These are phyloP conservation scores for Phytophthora lateralis DNA, from an alignment of 352 stramenopile species.

Conservation along the genomic window DNA sequence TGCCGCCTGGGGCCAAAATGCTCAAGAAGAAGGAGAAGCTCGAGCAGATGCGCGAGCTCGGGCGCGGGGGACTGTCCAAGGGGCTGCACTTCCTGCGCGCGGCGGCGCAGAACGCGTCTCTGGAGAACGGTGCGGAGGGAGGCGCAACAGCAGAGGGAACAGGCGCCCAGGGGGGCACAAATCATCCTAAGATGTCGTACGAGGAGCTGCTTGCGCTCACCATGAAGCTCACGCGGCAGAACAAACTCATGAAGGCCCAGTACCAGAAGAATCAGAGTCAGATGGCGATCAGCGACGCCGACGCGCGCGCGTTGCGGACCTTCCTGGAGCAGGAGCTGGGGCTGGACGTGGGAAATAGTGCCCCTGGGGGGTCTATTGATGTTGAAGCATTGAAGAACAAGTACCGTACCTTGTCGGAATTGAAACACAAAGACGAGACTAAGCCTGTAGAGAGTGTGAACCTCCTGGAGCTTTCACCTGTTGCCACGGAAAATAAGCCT, in stretches of 20 bases:
- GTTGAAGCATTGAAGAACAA: constrained; percentile 47
- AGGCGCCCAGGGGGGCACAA: constrained; percentile 8
- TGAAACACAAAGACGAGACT: constrained; percentile 44
- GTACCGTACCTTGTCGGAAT: constrained; percentile 49
- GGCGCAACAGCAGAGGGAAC: background rate
- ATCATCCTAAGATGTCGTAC: constrained; percentile 61
- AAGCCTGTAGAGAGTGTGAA: constrained; percentile 41
- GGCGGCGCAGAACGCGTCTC: constrained; percentile 18
- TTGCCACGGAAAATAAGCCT: constrained; percentile 20
- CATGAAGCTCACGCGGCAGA: constrained; percentile 90
- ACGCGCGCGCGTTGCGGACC: constrained; percentile 46
- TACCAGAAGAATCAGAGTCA: constrained; percentile 79
- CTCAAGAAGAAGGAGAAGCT: constrained; percentile 89
- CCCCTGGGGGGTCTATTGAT: constrained; percentile 44
- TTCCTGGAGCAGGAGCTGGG: constrained; percentile 77
- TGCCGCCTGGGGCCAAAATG: constrained; percentile 35
- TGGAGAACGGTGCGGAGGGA: constrained; percentile 25
- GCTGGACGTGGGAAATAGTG: constrained; percentile 53
- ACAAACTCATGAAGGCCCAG: constrained; percentile 87
- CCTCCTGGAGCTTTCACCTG: constrained; percentile 51
- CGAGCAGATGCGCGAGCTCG: constrained; percentile 89
- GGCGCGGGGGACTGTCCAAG: constrained; percentile 72
- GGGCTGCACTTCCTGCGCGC: constrained; percentile 81
- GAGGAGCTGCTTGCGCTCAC: constrained; percentile 84
- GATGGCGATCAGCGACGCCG: constrained; percentile 47